Conservation (phyloP, 2,329 filamentous ascomycete species). For the Aureobasidium pullulans region DNA sequence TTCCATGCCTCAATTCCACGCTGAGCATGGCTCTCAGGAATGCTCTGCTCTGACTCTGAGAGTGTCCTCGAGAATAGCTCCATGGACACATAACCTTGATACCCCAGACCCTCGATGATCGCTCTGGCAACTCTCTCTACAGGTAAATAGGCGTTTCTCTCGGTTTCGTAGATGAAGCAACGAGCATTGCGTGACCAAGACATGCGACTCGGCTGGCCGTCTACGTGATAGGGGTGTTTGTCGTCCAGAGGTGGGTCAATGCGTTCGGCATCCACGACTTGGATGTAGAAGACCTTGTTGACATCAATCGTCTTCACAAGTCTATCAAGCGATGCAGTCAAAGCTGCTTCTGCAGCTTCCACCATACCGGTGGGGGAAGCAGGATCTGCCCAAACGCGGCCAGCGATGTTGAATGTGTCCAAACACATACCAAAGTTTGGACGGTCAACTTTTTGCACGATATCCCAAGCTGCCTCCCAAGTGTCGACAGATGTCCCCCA, state of each 20-base stretch:
- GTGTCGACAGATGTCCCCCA: conserved; percentile 64
- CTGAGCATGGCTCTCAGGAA: conserved; percentile 49
- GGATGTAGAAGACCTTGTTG: conserved; percentile 65
- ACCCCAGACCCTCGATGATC: conserved; percentile 58
- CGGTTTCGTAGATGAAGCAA: conserved; percentile 54
- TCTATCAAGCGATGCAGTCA: conserved; percentile 47
- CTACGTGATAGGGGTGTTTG: conserved; percentile 49
- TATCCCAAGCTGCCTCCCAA: conserved; percentile 66
- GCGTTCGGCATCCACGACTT: conserved; percentile 66
- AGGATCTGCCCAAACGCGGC: conserved; percentile 18
- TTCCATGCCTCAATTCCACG: conserved; percentile 47
- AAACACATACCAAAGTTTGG: conserved; percentile 19
- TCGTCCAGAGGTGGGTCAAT: conserved; percentile 49
- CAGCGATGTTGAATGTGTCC: conserved; percentile 20
- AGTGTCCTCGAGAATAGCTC: conserved; percentile 61
- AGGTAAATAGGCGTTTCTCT: conserved; percentile 60
- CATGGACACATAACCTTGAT: conserved; percentile 62
- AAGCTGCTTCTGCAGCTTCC: conserved; percentile 37
- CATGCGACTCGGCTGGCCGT: conserved; percentile 57
- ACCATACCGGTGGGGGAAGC: conserved; percentile 12
- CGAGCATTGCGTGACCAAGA: conserved; percentile 68
- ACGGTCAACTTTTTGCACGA: conserved; percentile 43
- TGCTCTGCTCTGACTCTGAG: conserved; percentile 43
- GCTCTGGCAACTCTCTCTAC: conserved; percentile 53
- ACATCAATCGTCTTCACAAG: conserved; percentile 52